Conservation (phyloP, 139 green algal genomes). For the Chlorella vulgaris region DNA sequence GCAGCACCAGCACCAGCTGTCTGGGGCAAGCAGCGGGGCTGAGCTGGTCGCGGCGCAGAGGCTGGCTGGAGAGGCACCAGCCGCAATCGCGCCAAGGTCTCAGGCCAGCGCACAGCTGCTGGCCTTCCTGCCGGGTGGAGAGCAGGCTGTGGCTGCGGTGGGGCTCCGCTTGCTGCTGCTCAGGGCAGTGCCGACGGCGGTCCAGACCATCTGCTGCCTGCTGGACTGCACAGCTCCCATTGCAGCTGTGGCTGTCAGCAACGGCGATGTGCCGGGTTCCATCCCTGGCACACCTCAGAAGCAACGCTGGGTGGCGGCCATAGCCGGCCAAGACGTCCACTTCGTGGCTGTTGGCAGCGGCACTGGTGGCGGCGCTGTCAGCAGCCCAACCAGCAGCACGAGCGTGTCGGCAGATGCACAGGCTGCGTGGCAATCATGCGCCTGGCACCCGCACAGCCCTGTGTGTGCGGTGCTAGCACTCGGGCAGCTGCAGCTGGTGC, state of each 20-base stretch:
- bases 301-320: background rate
- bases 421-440: background rate
- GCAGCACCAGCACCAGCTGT: background rate
- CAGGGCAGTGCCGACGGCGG: too few relatives aligned
- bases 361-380: background rate
- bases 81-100: background rate
- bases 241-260: background rate
- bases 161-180: constrained; percentile 15
- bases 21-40: too few relatives aligned
- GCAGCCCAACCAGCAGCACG: constrained; percentile 3
- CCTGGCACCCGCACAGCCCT: background rate
- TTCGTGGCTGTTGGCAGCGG: background rate
- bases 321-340: constrained; percentile 7
- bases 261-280: background rate
- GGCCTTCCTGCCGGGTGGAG: background rate
- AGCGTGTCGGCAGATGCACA: background rate
- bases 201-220: background rate
- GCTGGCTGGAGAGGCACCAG: background rate
- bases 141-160: background rate
- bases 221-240: background rate
- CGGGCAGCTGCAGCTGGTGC: constrained; percentile 9
- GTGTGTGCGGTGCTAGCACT: constrained; percentile 3
- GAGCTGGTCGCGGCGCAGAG: background rate
- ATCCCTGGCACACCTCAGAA: background rate
- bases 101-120: background rate